A percentile compares a stretch with the other conserved stretches of the same genome.
Conservation (phyloP, 352 stramenopile genomes). For the Pythium dissimile region DNA sequence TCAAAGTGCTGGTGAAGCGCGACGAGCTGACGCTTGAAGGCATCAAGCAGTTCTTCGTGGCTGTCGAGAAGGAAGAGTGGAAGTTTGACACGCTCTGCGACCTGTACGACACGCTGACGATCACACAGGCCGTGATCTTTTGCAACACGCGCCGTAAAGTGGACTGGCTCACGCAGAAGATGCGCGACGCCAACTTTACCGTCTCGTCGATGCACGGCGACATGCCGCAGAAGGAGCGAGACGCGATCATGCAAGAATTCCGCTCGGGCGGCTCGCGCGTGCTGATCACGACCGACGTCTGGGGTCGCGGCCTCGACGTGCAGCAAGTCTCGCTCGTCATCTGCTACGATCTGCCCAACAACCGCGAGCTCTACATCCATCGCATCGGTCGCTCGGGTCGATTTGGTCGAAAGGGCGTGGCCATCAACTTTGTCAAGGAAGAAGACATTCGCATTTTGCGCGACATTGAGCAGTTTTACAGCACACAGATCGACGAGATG, state of each 20-base stretch:
- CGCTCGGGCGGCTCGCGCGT: constrained; percentile 98
- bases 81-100: constrained; percentile 99
- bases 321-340: constrained; percentile 98
- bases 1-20: constrained; percentile 99
- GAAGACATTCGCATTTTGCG: constrained; percentile 98
- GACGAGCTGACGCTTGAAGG: constrained; percentile 97
- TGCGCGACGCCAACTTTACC: constrained; percentile 99
- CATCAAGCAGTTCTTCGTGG: constrained; percentile 99
- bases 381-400: constrained; percentile 99
- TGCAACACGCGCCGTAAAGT: constrained; percentile 98
- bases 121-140: constrained; percentile 99
- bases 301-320: constrained; percentile 99
- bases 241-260: constrained; percentile 99
- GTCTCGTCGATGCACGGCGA: constrained; percentile 99
- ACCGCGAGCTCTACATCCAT: constrained; percentile 99
- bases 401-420: constrained; percentile 99
- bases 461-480: constrained; percentile 99
- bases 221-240: constrained; percentile 99
- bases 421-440: constrained; percentile 99
- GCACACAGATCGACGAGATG: constrained; percentile 99
- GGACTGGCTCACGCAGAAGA: constrained; percentile 99
- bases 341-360: constrained; percentile 99
- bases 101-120: constrained; percentile 98
- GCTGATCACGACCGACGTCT: constrained; percentile 99
- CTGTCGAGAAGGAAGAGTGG: constrained; percentile 98